A percentile compares a stretch with the other conserved stretches of the same genome.
Conservation (phyloP, 148 eudicot species). For the Vaccinium darrowii region DNA sequence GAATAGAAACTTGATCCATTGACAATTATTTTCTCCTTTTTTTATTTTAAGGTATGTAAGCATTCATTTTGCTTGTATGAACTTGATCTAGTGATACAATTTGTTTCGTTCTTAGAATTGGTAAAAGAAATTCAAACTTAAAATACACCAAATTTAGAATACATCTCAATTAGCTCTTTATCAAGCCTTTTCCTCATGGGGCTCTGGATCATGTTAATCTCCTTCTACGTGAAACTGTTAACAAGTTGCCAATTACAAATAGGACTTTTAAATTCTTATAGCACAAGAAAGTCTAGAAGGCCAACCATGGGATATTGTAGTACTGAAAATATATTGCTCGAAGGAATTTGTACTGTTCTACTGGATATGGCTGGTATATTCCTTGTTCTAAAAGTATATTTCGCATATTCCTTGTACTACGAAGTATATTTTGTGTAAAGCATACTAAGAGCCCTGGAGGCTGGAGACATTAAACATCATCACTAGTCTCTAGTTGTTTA, state of each 20-base stretch:
- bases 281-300: background rate
- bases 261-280: background rate
- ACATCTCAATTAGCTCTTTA: background rate
- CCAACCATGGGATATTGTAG: too few species aligned
- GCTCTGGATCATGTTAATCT: background rate
- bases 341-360: background rate
- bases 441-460: background rate
- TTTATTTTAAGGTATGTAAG: background rate
- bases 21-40: background rate
- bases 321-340: background rate
- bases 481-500: background rate
- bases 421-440: background rate
- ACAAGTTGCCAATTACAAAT: background rate
- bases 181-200: background rate
- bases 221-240: background rate
- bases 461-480: background rate
- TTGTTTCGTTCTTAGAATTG: background rate
- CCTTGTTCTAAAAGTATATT: background rate
- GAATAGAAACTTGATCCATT: background rate
- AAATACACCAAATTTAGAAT: too few species aligned
- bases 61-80: background rate
- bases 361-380: slow-evolving; percentile 2
- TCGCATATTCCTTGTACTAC: background rate
- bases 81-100: background rate
- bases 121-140: background rate